Conservation (phyloP, 2,329 filamentous ascomycete genomes). For the Calonectria montana region DNA sequence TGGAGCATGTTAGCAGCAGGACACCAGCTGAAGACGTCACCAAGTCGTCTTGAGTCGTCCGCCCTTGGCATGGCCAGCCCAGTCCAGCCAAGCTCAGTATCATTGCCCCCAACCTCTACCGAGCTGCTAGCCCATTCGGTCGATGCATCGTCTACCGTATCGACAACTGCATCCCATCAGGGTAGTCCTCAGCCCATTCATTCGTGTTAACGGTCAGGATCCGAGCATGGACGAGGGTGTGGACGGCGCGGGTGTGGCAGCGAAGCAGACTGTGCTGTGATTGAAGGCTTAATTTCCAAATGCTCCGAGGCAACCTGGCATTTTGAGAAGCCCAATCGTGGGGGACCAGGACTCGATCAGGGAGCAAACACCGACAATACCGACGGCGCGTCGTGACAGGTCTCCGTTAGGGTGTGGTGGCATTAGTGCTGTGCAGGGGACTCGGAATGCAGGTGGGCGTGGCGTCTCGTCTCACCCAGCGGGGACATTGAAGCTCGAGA, state of each 20-base stretch:
- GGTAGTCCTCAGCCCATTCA: constrained; percentile 29
- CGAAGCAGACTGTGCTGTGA: constrained; percentile 26
- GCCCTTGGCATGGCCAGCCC: neutral
- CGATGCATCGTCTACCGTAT: neutral
- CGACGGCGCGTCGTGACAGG: constrained; percentile 29
- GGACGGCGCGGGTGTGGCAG: constrained; percentile 4
- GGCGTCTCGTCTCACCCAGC: constrained; percentile 23
- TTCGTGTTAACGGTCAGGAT: constrained; percentile 17
- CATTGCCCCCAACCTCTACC: constrained; percentile 13
- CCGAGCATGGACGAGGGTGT: constrained; percentile 19
- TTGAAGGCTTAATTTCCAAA: constrained; percentile 40
- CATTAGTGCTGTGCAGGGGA: constrained; percentile 29
- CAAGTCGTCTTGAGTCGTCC: neutral
- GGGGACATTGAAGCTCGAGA: constrained; percentile 32
- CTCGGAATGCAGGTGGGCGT: constrained; percentile 23
- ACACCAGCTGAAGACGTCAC: constrained; percentile 22
- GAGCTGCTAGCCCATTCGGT: constrained; percentile 31
- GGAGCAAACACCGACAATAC: constrained; percentile 30
- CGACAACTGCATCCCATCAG: constrained; percentile 10
- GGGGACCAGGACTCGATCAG: constrained; percentile 23
- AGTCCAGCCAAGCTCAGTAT: neutral
- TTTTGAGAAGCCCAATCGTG: constrained; percentile 29
- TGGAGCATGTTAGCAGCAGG: constrained; percentile 12
- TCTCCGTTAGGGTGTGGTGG: constrained; percentile 17
- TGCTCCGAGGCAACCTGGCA: constrained; percentile 23